phyloP scores from a whole-genome alignment of 371 early-diverging fungal genomes.

The Mortierella sp. region DNA sequence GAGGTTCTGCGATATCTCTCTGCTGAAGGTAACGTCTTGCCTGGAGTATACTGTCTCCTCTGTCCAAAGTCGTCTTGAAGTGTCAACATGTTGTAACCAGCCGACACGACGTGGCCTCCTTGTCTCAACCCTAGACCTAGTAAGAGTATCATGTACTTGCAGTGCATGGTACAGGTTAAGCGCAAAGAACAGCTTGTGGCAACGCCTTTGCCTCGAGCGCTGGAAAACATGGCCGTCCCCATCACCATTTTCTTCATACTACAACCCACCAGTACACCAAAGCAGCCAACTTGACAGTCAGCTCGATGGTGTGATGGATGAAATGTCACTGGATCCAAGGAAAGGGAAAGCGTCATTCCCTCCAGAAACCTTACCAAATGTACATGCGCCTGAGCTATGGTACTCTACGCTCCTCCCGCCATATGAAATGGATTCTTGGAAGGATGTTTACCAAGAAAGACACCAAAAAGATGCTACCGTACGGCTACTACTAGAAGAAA shows the following conservation, averaged over 20 bases:
- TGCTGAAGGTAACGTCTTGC: conserved; percentile 28
- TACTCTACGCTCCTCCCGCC: conserved; percentile 35
- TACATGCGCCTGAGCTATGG: conserved; percentile 34
- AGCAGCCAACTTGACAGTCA: neutral
- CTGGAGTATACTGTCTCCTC: neutral
- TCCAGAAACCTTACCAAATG: conserved; percentile 19
- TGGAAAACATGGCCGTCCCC: conserved; percentile 53
- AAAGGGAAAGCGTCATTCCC: conserved; percentile 2
- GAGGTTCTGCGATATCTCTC: conserved; percentile 45
- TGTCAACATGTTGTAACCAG: neutral
- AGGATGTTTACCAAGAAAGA: conserved; percentile 42
- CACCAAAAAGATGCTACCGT: conserved; percentile 43
- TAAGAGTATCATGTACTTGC: conserved; percentile 25
- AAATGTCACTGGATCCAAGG: conserved; percentile 10
- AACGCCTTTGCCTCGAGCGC: conserved; percentile 40
- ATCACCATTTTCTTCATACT: conserved; percentile 18
- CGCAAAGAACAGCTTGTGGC: conserved; percentile 46
- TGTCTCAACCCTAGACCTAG: conserved; percentile 31
- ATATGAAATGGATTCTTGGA: conserved; percentile 31
- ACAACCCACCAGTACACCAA: neutral
- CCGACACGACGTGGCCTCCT: neutral
- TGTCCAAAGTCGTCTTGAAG: neutral
- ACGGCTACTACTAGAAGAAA: conserved; percentile 38
- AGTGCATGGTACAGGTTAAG: conserved; percentile 36
- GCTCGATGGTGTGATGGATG: conserved; percentile 1